Evolutionary conservation across 352 stramenopile genomes (phyloP).

Genomic region (Phytopythium boreale): DNA sequence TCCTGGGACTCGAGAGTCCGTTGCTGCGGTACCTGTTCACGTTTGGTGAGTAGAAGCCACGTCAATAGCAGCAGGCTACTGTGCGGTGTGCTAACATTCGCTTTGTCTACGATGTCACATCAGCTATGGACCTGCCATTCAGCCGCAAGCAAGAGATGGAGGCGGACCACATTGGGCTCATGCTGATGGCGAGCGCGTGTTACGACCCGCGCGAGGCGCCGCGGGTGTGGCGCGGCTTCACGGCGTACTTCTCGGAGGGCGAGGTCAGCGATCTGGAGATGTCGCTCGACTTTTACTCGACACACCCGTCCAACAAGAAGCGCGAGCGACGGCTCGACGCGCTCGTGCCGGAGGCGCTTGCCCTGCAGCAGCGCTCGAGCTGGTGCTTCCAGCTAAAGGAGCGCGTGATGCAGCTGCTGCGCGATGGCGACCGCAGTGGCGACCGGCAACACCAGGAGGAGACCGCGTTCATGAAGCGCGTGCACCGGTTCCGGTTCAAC

Average conservation of each 20-base stretch:
- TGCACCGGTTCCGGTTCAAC: slow-evolving; percentile 25
- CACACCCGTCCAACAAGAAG: slow-evolving; percentile 62
- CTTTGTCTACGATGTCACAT: neutral
- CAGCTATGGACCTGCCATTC: slow-evolving; percentile 61
- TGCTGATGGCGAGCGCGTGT: slow-evolving; percentile 70
- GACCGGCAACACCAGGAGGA: slow-evolving; percentile 15
- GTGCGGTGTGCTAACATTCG: slow-evolving; percentile 7
- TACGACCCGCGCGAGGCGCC: slow-evolving; percentile 60
- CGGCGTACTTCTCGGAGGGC: slow-evolving; percentile 26
- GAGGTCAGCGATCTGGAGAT: slow-evolving; percentile 31
- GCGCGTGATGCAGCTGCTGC: slow-evolving; percentile 46
- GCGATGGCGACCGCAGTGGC: neutral
- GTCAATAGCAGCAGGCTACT: neutral
- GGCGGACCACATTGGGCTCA: slow-evolving; percentile 74
- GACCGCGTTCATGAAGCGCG: slow-evolving; percentile 36
- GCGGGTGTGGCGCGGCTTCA: slow-evolving; percentile 45
- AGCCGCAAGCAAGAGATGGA: slow-evolving; percentile 60
- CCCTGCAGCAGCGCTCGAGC: slow-evolving; percentile 36
- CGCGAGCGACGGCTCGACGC: slow-evolving; percentile 40
- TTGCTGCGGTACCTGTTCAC: slow-evolving; percentile 64
- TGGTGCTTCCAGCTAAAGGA: slow-evolving; percentile 60
- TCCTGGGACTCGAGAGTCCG: slow-evolving; percentile 54
- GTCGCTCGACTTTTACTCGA: slow-evolving; percentile 57
- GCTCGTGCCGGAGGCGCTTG: slow-evolving; percentile 40
- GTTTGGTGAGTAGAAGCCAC: slow-evolving; percentile 28